Base-by-base conservation (phyloP, 495 filamentous ascomycete genomes). In the Rhypophila decipiens region DNA sequence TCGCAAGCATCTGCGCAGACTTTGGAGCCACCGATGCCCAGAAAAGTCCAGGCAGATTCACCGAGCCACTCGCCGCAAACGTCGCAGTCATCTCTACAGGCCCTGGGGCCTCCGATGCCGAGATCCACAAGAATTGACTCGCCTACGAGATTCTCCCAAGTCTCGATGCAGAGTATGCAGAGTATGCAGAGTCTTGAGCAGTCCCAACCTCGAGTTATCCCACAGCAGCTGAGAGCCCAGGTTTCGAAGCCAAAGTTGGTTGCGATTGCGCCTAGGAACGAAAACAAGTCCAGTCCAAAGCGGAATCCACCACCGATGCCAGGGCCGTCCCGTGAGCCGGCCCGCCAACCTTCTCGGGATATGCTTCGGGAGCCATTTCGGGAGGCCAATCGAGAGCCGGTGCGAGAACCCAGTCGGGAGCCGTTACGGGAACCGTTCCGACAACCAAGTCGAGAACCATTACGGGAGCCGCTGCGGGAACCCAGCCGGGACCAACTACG, bases 161-260 rank as follows among this genome's bases (percentile, higher is more conserved):
- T n/a, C n/a, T n/a, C n/a, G n/a, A n/a, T n/a, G n/a, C 29, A 8
- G 29, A 33, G 24, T 5, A 8, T 24, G n/a, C 41, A 44, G 41
- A 22, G n/a, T 35, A 29, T 20, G 13, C 23, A 22, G n/a, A 22
- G 29, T 33, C 29, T 13, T 13, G 8, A 5, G 20, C 24, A 13
- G 24, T 24, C 15, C 24, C 42, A 20, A 29, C 42, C 43, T 13
- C 22, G 20, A 38, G 29, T 23, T 19, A 34, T 45, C 12, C 42
- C 46, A 8, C 18, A 39, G 21, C 51, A 53, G 40, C 39, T 53
- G 15, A 44, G 49, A 20, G 4, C 39, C 10, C 41, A 50, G 39
- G 36, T 46, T 7, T 57, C 54, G 7, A 57, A 39, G 31, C 56
- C 53, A 1, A 52, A 52, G 39, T 36, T 64, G 21, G 61, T 60